A percentile compares a stretch with the other conserved stretches of the same genome.
These are phyloP conservation scores for Ampelocalamus luodianensis DNA, from an alignment of 176 grass and related monocot genomes.

Conservation along the genomic window DNA sequence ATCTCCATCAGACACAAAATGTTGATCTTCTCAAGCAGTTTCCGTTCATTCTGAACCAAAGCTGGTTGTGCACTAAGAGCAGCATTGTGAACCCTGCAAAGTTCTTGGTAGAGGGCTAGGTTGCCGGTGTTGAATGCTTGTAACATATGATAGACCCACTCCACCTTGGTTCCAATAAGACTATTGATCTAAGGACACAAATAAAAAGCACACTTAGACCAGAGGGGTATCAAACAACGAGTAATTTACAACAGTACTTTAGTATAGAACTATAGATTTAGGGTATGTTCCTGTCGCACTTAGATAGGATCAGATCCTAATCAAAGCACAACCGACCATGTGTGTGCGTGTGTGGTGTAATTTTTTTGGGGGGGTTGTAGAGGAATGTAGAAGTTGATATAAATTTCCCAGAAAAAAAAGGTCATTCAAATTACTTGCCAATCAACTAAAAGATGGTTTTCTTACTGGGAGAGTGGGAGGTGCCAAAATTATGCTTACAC, in stretches of 20 bases:
- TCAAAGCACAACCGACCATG: neutral
- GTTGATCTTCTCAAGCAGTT: conserved; percentile 94
- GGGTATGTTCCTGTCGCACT: neutral
- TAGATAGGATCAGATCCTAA: neutral
- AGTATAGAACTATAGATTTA: neutral
- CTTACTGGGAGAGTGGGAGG: neutral
- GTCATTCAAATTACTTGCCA: conserved; percentile 1
- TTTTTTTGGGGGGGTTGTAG: neutral
- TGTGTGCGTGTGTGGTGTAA: neutral
- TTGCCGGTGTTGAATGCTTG: conserved; percentile 88
- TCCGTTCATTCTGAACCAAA: conserved; percentile 73
- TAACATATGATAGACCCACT: conserved; percentile 94
- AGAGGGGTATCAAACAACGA: conserved; percentile 12
- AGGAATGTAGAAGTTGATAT: neutral
- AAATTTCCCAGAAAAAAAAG: neutral
- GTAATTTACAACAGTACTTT: neutral
- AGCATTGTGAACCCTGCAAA: conserved; percentile 80
- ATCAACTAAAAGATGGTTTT: neutral
- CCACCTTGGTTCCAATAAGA: conserved; percentile 82
- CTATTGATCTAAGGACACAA: conserved; percentile 77
- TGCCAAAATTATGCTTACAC: neutral
- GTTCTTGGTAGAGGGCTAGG: conserved; percentile 81
- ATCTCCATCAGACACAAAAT: conserved; percentile 99
- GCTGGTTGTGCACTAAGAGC: conserved; percentile 86
- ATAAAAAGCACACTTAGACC: conserved; percentile 28